phyloP scores from a whole-genome alignment of 805 yeast species.

The Pichia kluyveri region DNA sequence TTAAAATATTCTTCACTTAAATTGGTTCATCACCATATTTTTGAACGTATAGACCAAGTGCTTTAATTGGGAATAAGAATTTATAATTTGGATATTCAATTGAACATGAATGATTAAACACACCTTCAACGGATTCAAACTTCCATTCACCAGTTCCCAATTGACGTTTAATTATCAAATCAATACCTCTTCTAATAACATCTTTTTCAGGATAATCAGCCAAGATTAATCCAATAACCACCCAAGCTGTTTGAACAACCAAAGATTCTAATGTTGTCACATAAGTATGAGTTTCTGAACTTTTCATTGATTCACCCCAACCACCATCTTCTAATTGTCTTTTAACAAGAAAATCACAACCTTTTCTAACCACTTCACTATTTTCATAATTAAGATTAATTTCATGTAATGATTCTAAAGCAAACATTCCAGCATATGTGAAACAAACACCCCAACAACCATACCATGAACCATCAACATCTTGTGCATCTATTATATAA shows the following conservation, averaged over 20 bases:
- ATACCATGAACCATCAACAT: conserved; percentile 89
- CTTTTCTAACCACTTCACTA: conserved; percentile 53
- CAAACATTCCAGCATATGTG: conserved; percentile 97
- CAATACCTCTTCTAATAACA: conserved; percentile 56
- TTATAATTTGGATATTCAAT: conserved; percentile 94
- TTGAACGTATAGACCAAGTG: conserved; percentile 61
- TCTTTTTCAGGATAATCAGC: conserved; percentile 70
- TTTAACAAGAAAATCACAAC: conserved; percentile 75
- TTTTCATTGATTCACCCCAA: conserved; percentile 93
- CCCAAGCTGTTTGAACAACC: conserved; percentile 93
- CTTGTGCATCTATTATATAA: conserved; percentile 63
- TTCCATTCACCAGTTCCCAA: conserved; percentile 73
- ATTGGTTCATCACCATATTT: conserved; percentile 16
- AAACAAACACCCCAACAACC: conserved; percentile 98
- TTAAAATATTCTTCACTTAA: neutral
- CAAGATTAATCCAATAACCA: conserved; percentile 65
- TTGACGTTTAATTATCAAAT: conserved; percentile 59
- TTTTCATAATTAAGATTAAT: conserved; percentile 57
- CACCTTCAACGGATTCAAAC: conserved; percentile 85
- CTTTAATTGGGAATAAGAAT: conserved; percentile 85
- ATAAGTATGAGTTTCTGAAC: conserved; percentile 73
- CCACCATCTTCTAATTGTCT: conserved; percentile 88
- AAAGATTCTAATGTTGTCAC: conserved; percentile 51
- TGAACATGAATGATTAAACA: conserved; percentile 84
- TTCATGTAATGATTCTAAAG: conserved; percentile 79